These are phyloP conservation scores for Conringia planisiliqua DNA, from an alignment of 345 rosid genomes.

Conservation along the genomic window DNA sequence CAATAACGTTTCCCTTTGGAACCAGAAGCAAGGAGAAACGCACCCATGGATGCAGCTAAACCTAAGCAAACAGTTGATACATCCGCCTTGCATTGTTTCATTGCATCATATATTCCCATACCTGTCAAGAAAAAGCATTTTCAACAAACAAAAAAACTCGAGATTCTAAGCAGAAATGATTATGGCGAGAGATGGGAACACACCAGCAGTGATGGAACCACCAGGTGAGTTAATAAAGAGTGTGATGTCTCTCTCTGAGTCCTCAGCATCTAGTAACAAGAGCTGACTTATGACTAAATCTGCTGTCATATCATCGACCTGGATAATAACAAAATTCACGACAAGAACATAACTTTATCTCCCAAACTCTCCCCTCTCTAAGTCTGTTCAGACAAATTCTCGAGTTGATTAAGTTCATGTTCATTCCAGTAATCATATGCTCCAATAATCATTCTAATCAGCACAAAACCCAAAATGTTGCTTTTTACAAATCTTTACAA, in stretches of 20 bases:
- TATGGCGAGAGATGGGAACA: neutral
- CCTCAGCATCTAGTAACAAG: slow-evolving; percentile 83
- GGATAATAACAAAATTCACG: slow-evolving; percentile 11
- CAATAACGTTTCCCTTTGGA: slow-evolving; percentile 89
- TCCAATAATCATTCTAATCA: neutral
- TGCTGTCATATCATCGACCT: slow-evolving; percentile 88
- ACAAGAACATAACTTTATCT: neutral
- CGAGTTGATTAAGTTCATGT: neutral
- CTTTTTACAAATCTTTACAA: neutral
- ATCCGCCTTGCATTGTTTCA: slow-evolving; percentile 94
- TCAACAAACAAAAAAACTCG: neutral
- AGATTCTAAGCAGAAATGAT: neutral
- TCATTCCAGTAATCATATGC: neutral
- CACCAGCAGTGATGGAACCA: slow-evolving; percentile 93
- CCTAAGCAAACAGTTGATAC: slow-evolving; percentile 94
- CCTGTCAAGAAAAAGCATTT: slow-evolving; percentile 32
- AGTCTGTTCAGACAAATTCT: neutral
- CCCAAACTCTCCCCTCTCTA: neutral
- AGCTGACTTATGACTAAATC: slow-evolving; percentile 91
- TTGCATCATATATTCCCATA: slow-evolving; percentile 94
- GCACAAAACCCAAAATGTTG: neutral
- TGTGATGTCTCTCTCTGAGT: slow-evolving; percentile 68
- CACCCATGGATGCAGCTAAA: slow-evolving; percentile 92
- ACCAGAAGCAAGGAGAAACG: slow-evolving; percentile 86
- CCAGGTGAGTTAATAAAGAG: slow-evolving; percentile 90